Percentiles rank a stretch among this genome's conserved stretches.
phyloP scores from a whole-genome alignment of 352 stramenopile genomes.

The Thalassiosira ordinaria region DNA sequence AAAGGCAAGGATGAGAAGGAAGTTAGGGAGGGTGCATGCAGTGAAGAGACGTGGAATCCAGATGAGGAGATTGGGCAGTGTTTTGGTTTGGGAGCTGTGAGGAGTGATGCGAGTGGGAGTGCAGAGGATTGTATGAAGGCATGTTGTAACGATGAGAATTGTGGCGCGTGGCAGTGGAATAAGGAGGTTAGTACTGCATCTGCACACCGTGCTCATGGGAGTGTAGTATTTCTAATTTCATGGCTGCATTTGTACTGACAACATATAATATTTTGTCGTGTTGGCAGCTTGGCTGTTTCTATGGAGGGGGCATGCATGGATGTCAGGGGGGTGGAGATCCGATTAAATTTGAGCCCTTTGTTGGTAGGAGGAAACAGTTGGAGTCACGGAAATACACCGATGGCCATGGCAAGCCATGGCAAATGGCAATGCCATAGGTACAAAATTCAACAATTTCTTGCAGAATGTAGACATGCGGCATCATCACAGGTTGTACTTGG shows the following conservation, averaged over 20 bases:
- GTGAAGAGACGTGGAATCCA: slow-evolving; percentile 60
- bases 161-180: slow-evolving; percentile 63
- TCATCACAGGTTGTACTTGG: too few species aligned
- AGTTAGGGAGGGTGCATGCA: slow-evolving; percentile 28
- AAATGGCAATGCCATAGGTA: slow-evolving; percentile 43
- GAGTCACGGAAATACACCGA: slow-evolving; percentile 47
- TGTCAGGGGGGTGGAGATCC: slow-evolving; percentile 52
- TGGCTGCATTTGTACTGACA: too few species aligned
- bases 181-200: too few species aligned
- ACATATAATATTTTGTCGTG: too few species aligned
- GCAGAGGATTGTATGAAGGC: slow-evolving; percentile 54
- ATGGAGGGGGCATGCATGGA: slow-evolving; percentile 49
- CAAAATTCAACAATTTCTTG: too few species aligned
- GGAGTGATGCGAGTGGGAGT: slow-evolving; percentile 20
- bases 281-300: slow-evolving; percentile 67
- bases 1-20: not conserved
- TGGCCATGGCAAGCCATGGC: slow-evolving; percentile 42
- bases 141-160: slow-evolving; percentile 61
- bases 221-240: too few species aligned
- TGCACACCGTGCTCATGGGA: too few species aligned
- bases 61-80: slow-evolving; percentile 65
- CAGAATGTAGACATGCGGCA: too few species aligned
- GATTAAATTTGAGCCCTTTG: slow-evolving; percentile 62
- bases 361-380: slow-evolving; percentile 56
- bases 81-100: slow-evolving; percentile 67